Evolutionary conservation across 2,329 filamentous ascomycete species (phyloP), one percentile per base, ranked within the genome.

Genomic region (Chlorencoelia australis): DNA sequence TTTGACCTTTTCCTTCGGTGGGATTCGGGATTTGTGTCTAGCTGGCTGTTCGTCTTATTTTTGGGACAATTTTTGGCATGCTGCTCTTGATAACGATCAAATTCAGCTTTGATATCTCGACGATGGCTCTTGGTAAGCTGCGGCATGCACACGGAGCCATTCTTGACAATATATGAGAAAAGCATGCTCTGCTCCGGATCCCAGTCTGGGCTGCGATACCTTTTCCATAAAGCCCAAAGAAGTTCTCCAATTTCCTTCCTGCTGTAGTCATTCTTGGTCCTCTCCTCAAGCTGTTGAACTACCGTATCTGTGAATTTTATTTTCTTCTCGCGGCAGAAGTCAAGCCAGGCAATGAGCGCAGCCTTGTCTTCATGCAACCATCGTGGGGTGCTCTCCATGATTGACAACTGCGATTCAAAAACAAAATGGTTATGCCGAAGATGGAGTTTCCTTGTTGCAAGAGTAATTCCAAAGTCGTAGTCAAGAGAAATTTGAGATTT

Each of bases 311-410:
- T 27, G 6, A 24, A 26, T 5, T 20, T 15, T 6, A 30, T 8
- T 9, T 24, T 15, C 8, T 25, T 24, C 13, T 30, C 8, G 16
- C 11, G 18, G 29, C 35, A 38, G 13, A 38, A 35, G 20, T 42
- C 33, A 20, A 42, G 33, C 40, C 33, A 44, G 13, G 35, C 35
- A 21, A 44, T 20, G 2, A 41, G 17, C 5, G 19, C 24, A 9
- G 41, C 18, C 8, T 29, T 10, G 9, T 37, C 39, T n/a, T 17
- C 10, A 20, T 7, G 15, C 4, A 17, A 10, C 18, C 15, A 29
- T 11, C 9, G 8, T 21, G 4, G 27, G 5, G 5, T 5, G 5
- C n/a, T n/a, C n/a, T 10, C 17, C 18, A 35, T 35, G 11, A 14
- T 18, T 30, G 13, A 5, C n/a, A 24, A 13, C 9, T 4, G 8